Evolutionary conservation across 2,329 filamentous ascomycete genomes (phyloP).

Genomic region (Lecanicillium sp.): DNA sequence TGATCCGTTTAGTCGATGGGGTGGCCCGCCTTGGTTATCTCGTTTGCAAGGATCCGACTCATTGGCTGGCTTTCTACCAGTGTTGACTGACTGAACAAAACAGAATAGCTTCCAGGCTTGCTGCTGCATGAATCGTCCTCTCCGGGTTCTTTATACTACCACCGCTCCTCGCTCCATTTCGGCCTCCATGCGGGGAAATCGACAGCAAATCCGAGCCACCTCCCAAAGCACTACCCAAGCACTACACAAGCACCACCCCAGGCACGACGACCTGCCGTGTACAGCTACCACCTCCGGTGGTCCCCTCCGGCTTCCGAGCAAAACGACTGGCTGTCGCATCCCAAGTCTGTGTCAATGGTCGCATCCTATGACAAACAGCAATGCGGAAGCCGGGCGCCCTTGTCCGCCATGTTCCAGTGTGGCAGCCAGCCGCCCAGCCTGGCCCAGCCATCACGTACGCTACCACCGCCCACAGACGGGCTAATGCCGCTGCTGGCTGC

Average conservation of each 20-base stretch:
- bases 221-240: not conserved
- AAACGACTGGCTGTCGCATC: not conserved
- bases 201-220: not conserved
- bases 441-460: conserved; percentile 10
- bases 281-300: conserved; percentile 1
- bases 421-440: not conserved
- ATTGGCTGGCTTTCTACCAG: too few relatives aligned
- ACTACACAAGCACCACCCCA: not conserved
- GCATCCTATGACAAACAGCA: conserved; percentile 11
- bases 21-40: not conserved
- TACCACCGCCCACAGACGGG: too few relatives aligned
- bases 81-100: too few relatives aligned
- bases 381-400: not conserved
- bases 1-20: not conserved
- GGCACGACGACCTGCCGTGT: conserved; percentile 6
- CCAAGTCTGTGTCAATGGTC: conserved; percentile 2
- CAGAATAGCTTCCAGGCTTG: too few relatives aligned
- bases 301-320: not conserved
- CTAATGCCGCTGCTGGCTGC: too few relatives aligned
- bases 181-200: conserved; percentile 6
- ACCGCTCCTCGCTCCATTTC: not conserved
- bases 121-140: too few relatives aligned
- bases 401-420: conserved; percentile 1
- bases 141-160: not conserved
- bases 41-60: too few relatives aligned